Base-by-base conservation (phyloP, 495 filamentous ascomycete species). In the Penicillium angulare region DNA sequence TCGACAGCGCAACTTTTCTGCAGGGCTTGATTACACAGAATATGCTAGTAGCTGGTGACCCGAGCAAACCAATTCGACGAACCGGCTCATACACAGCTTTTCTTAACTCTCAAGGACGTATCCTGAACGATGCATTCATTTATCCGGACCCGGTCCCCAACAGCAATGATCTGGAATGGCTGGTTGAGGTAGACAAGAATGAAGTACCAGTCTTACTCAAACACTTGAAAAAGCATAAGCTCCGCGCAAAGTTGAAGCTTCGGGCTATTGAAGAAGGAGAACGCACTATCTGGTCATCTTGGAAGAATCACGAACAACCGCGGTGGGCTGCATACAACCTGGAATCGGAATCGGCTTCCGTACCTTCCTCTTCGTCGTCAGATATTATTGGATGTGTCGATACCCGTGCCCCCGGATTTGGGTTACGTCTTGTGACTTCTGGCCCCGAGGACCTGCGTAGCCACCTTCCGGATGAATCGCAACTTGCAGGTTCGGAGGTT, bases 101-200 rank as follows among this genome's bases (percentile, higher is more conserved):
- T 61, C 79, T 98, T 10, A 95, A 85, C 56, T 89, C 90, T 16
- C 81, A 86, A 55, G 92, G 93, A 35, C 79, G 89, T 33, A 75
- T 97, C 8, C 73, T 97, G 21, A 81, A 91, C 68, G 93, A 98
- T 66, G 87, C 89, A 21, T 96, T 96, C 72, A 75, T 98, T 23
- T 96, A 93, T 74, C 84, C 84, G 3, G 65, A 79, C 35, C 65
- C 75, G 29, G 56, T 69, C 39, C 50, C 66, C 6, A 43, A 55
- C 24, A 46, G 46, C 20, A 20, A 52, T 5, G 78, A 82, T n/a
- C 74, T 71, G 8, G 73, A 71, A 15, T 96, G 86, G 78, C 62
- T 95, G 33, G 78, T 97, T 55, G 93, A 98, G 56, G 85, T 90
- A 20, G 91, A 95, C 66, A 82, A 78, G 26, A 66, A 59, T 17